A percentile compares a stretch with the other conserved stretches of the same genome.
phyloP scores from a whole-genome alignment of 306 rosid species.

The Benincasa hispida region DNA sequence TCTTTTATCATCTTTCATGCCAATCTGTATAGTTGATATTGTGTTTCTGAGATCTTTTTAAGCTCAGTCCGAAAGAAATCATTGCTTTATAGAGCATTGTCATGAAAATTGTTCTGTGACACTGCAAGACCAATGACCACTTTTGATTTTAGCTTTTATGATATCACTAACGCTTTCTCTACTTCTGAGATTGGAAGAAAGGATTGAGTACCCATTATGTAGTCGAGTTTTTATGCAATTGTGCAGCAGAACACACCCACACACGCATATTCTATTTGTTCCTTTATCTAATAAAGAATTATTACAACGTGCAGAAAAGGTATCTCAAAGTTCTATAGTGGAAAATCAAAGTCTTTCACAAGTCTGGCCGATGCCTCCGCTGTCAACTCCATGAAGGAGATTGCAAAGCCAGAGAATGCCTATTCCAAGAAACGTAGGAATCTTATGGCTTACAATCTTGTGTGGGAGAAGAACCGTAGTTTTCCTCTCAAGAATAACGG shows the following conservation, averaged over 20 bases:
- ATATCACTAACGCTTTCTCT: neutral
- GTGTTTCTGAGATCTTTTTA: neutral
- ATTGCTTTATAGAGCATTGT: neutral
- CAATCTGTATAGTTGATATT: neutral
- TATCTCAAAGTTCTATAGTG: conserved; percentile 61
- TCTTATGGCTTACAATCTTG: conserved; percentile 39
- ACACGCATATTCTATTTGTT: neutral
- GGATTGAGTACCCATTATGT: neutral
- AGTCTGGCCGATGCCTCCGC: conserved; percentile 46
- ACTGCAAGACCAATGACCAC: neutral
- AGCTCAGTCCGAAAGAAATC: neutral
- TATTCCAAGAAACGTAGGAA: conserved; percentile 59
- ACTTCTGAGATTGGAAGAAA: neutral
- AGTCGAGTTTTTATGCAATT: neutral
- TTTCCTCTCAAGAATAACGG: conserved; percentile 35
- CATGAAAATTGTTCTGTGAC: neutral
- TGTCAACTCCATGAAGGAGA: conserved; percentile 35
- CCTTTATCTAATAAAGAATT: neutral
- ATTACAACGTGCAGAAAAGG: conserved; percentile 52
- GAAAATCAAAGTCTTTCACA: conserved; percentile 72
- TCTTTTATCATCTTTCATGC: neutral
- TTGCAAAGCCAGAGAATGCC: conserved; percentile 74
- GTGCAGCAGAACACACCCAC: neutral
- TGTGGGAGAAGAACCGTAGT: conserved; percentile 50
- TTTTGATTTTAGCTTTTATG: neutral